phyloP scores from a whole-genome alignment of 768 basidiomycete genomes.

The Megacollybia marginata region DNA sequence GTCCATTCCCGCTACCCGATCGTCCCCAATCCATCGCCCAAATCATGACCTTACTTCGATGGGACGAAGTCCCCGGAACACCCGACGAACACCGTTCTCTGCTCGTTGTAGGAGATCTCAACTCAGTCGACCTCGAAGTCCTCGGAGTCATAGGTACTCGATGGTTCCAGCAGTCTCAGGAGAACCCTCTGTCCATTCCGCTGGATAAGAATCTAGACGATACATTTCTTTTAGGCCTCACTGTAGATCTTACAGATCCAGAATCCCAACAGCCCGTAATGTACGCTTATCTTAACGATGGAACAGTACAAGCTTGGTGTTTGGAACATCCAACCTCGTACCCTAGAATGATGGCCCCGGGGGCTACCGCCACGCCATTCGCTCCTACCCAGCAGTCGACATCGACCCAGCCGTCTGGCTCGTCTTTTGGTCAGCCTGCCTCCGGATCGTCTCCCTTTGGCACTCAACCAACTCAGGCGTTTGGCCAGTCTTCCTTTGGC shows the following conservation, averaged over 20 bases:
- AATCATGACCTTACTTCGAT: conserved; percentile 31
- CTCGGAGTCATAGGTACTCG: conserved; percentile 29
- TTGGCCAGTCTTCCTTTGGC: conserved; percentile 11
- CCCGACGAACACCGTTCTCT: conserved; percentile 33
- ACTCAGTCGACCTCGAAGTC: conserved; percentile 41
- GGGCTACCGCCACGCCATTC: conserved; percentile 8
- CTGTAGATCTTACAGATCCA: conserved; percentile 54
- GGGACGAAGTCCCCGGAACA: conserved; percentile 32
- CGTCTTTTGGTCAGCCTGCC: conserved; percentile 18
- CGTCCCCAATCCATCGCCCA: conserved; percentile 31
- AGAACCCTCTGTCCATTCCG: conserved; percentile 54
- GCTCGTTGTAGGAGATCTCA: conserved; percentile 37
- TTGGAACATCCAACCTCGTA: conserved; percentile 53
- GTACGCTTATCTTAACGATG: conserved; percentile 74
- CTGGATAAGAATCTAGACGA: conserved; percentile 65
- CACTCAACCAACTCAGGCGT: conserved; percentile 8
- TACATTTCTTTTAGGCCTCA: conserved; percentile 58
- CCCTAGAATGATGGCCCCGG: conserved; percentile 39
- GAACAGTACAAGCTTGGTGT: conserved; percentile 70
- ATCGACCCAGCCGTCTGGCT: conserved; percentile 2
- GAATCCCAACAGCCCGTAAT: conserved; percentile 42
- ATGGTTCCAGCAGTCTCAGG: conserved; percentile 45
- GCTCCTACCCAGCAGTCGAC: conserved; percentile 7
- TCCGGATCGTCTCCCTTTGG: conserved; percentile 13
- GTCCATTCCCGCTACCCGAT: conserved; percentile 33